phyloP scores from a whole-genome alignment of 208 protist species.

The Acanthamoeba quina region DNA sequence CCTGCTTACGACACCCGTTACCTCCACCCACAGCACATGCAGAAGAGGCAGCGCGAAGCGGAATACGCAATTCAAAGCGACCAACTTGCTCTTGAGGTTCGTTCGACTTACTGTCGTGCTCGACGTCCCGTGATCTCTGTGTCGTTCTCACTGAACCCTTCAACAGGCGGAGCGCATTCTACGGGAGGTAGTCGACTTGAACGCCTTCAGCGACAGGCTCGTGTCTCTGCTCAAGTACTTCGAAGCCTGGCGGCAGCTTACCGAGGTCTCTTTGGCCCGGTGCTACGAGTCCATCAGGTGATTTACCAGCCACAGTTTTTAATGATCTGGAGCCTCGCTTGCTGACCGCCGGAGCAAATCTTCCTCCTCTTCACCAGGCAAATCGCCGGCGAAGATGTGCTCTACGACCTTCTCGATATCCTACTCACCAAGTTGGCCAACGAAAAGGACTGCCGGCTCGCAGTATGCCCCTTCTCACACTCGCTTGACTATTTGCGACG shows the following conservation, averaged over 20 bases:
- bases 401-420: slow-evolving; percentile 65
- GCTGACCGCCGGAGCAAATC: not conserved
- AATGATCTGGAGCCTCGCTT: too few relatives aligned
- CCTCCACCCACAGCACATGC: not conserved
- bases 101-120: not conserved
- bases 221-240: slow-evolving; percentile 48
- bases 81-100: not conserved
- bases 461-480: not conserved
- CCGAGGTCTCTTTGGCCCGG: slow-evolving; percentile 38
- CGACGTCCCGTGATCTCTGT: not conserved
- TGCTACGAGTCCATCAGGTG: slow-evolving; percentile 67
- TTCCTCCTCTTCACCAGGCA: not conserved
- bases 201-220: slow-evolving; percentile 2
- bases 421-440: slow-evolving; percentile 45
- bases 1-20: not conserved
- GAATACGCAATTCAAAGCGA: not conserved
- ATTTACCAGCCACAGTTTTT: not conserved
- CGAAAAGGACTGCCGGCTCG: slow-evolving; percentile 62
- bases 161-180: slow-evolving; percentile 36
- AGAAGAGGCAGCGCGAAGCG: not conserved
- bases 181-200: not conserved
- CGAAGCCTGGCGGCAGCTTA: slow-evolving; percentile 65
- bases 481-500: not conserved
- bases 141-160: not conserved
- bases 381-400: slow-evolving; percentile 46